Percentiles rank a stretch among this genome's conserved stretches.
Evolutionary conservation across 768 basidiomycete genomes (phyloP).

Genomic region (Termitomyces heimii): DNA sequence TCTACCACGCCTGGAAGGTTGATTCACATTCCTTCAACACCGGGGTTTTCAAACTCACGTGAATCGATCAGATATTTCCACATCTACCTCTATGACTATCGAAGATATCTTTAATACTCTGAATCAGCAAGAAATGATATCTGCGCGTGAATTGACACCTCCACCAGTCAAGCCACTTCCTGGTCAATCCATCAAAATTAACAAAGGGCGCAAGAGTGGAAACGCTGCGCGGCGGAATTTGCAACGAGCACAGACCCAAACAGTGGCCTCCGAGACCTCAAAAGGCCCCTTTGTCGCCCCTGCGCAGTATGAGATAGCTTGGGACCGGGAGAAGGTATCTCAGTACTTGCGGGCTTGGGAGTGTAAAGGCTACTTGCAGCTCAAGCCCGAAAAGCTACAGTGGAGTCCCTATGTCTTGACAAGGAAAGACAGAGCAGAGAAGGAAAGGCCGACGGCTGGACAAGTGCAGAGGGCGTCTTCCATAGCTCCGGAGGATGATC

Average conservation of each 20-base stretch:
- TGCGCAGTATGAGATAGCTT: constrained; percentile 66
- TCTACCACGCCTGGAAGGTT: constrained; percentile 71
- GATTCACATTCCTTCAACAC: constrained; percentile 15
- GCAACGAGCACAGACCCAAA: constrained; percentile 51
- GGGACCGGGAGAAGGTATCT: constrained; percentile 63
- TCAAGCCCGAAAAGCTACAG: constrained; percentile 81
- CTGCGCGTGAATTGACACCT: constrained; percentile 40
- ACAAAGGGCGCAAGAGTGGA: constrained; percentile 62
- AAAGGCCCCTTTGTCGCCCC: constrained; percentile 59
- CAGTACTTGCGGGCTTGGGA: constrained; percentile 67
- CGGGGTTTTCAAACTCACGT: neutral
- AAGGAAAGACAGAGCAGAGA: constrained; percentile 13
- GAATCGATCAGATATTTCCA: constrained; percentile 62
- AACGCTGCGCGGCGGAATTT: constrained; percentile 53
- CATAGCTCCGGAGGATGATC: neutral
- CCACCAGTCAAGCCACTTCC: constrained; percentile 59
- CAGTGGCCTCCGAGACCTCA: constrained; percentile 30
- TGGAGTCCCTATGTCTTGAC: constrained; percentile 84
- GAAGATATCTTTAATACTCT: constrained; percentile 84
- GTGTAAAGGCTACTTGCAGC: constrained; percentile 67
- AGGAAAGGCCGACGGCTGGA: constrained; percentile 10
- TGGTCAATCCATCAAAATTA: constrained; percentile 72
- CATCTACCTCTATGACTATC: constrained; percentile 82
- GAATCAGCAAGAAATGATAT: constrained; percentile 69
- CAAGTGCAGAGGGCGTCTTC: constrained; percentile 7